These are phyloP conservation scores for Boletus rubroflammeus DNA, from an alignment of 768 basidiomycete species.

Conservation along the genomic window DNA sequence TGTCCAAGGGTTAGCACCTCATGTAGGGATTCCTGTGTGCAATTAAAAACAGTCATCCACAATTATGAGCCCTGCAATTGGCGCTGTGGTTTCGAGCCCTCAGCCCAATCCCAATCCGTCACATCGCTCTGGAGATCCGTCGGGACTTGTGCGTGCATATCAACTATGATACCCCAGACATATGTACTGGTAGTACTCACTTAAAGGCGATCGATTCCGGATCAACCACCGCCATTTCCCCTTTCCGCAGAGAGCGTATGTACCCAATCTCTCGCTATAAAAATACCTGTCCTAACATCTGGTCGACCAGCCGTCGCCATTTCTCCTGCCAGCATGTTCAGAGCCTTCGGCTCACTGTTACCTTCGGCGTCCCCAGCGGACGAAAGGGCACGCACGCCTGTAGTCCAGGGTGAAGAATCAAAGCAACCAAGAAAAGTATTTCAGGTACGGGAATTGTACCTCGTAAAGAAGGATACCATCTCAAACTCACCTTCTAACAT, in stretches of 20 bases:
- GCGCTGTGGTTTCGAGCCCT: background rate
- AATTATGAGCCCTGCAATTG: background rate
- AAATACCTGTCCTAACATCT: too few relatives aligned
- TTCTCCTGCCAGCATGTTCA: background rate
- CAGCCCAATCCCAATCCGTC: background rate
- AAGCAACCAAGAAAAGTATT: background rate
- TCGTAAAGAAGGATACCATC: background rate
- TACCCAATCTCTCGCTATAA: too few relatives aligned
- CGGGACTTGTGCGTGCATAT: background rate
- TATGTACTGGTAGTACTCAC: background rate
- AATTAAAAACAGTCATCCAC: background rate
- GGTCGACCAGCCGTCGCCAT: too few relatives aligned
- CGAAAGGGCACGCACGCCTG: background rate
- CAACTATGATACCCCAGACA: background rate
- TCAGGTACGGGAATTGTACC: background rate
- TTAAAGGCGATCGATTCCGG: too few relatives aligned
- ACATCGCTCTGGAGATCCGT: background rate
- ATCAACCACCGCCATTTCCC: too few relatives aligned
- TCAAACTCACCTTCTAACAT: background rate
- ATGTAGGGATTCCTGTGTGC: background rate
- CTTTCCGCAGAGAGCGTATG: too few relatives aligned
- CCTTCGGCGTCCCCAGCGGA: background rate
- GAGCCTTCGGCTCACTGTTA: background rate
- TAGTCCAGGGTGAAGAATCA: background rate
- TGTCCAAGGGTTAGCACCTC: background rate